Evolutionary conservation across 148 eudicot genomes (phyloP).

Genomic region (Heliamphora exappendiculata): DNA sequence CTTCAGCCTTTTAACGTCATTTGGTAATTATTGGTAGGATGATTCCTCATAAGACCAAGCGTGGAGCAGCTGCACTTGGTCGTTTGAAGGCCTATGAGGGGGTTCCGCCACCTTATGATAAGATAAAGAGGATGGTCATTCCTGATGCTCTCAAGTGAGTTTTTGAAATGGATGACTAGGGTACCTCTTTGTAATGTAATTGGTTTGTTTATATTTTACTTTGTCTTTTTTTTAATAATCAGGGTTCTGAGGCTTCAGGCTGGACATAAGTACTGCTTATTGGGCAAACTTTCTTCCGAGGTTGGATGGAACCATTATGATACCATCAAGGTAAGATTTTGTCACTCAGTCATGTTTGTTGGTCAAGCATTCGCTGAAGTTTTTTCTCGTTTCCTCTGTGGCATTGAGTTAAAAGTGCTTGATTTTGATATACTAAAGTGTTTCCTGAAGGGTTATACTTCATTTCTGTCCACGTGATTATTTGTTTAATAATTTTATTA

Average conservation of each 20-base stretch:
- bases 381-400: too few species aligned
- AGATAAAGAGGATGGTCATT: conserved; percentile 71
- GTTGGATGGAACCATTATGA: conserved; percentile 80
- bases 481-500: not conserved
- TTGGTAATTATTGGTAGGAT: conserved; percentile 32
- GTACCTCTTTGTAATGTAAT: not conserved
- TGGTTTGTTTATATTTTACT: not conserved
- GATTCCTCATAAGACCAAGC: conserved; percentile 86
- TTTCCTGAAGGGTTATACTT: too few species aligned
- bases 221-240: not conserved
- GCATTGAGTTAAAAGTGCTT: too few species aligned
- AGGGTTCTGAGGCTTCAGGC: conserved; percentile 76
- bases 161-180: not conserved
- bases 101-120: conserved; percentile 80
- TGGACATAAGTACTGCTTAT: conserved; percentile 72
- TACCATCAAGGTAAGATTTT: conserved; percentile 46
- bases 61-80: conserved; percentile 76
- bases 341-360: not conserved
- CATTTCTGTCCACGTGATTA: too few species aligned
- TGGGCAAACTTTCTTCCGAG: conserved; percentile 60
- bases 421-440: too few species aligned
- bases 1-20: not conserved
- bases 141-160: conserved; percentile 80
- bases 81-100: conserved; percentile 83
- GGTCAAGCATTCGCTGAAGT: not conserved